Base-by-base conservation (phyloP, 148 eudicot species). In the Chenopodium suecicum region DNA sequence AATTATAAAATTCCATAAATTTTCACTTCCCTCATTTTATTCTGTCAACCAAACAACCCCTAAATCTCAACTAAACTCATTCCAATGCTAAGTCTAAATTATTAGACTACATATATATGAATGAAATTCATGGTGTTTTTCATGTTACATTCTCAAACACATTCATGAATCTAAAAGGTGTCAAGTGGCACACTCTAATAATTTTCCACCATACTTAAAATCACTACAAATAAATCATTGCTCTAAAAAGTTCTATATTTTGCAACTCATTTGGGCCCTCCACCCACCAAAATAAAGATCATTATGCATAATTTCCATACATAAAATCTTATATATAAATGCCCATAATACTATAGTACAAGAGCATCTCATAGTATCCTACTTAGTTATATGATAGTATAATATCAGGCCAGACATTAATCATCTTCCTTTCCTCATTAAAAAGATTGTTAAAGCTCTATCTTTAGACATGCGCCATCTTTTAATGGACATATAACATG, bases 321-420 rank as follows among this genome's bases (percentile, higher is more conserved):
- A 20, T 22, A 8, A 23, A 62, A 62, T 62, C 66, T 62, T 62
- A 20, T 62, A 6, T 22, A 23, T 62, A 62, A 62, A 62, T 62
- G 10, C 66, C 66, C 66, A 69, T 67, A 67, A 12, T 27, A 4
- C 41, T 27, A 70, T 19, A 34, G 44, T 70, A 34, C 73, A 70
- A 70, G 34, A 70, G 25, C 73, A 41, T n/a, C 14, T 9, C 14
- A 20, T 5, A 41, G 10, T 7, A 71, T 71, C 54, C 75, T 41
- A 44, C 4, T 7, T 63, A 23, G 72, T 41, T 78, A 78, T 78
- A 78, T 79, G 50, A 79, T 73, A 46, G n/a, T 63, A 44, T 41
- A 31, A 22, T 27, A 23, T 63, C 83, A 80, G 78, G 72, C 83
- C 78, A 29, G 73, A 81, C 78, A 81, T 17, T 66, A 47, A 81